phyloP scores from a whole-genome alignment of 176 grass and related monocot species.

The Ananas comosus region DNA sequence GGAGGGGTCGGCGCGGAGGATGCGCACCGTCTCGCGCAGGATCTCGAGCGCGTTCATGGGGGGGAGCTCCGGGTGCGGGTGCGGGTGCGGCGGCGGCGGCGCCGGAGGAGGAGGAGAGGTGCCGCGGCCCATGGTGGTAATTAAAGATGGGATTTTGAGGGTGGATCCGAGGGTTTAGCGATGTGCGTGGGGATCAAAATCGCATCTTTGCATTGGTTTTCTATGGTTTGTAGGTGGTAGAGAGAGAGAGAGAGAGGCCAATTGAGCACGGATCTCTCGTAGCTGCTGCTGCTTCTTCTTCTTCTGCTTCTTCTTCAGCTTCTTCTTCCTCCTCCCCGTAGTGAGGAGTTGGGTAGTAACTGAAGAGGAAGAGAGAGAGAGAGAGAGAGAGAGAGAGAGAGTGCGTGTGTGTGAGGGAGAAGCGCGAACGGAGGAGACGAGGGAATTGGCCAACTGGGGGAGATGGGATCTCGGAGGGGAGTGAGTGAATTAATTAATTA shows the following conservation, averaged over 20 bases:
- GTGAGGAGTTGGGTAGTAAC: not conserved
- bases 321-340: not conserved
- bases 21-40: slow-evolving; percentile 72
- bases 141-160: not conserved
- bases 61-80: slow-evolving; percentile 21
- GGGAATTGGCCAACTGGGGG: slow-evolving; percentile 2
- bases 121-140: not conserved
- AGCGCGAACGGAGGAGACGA: slow-evolving; percentile 10
- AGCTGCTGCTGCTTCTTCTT: not conserved
- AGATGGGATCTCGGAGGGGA: slow-evolving; percentile 32
- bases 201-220: not conserved
- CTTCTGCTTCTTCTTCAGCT: slow-evolving; percentile 1
- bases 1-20: slow-evolving; percentile 79
- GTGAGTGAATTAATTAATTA: not conserved
- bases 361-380: not conserved
- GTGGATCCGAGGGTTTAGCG: not conserved
- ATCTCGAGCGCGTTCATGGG: slow-evolving; percentile 84
- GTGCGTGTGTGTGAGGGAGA: not conserved
- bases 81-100: not conserved
- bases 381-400: slow-evolving; percentile 17
- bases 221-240: not conserved
- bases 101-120: not conserved
- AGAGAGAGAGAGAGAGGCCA: not conserved
- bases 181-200: no score
- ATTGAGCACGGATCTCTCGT: not conserved